Evolutionary conservation across 495 filamentous ascomycete genomes (phyloP), one percentile per base, ranked within the genome.

Genomic region (Hypoxylon fuscum): DNA sequence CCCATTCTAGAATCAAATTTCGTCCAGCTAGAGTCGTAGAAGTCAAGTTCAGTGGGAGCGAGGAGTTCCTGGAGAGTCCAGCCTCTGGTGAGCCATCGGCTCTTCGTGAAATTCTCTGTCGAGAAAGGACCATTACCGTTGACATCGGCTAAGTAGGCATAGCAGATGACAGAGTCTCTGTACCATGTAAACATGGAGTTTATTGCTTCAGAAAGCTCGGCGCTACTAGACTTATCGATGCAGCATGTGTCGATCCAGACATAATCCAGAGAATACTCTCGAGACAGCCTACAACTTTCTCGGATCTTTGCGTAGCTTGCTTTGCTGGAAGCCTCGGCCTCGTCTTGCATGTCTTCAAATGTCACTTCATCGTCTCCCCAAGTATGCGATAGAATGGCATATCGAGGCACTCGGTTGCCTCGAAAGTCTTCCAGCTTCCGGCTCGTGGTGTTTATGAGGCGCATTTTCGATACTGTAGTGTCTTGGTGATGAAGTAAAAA

Each of bases 11-110:
- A 34, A 11, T 7, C 31, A 34, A 34, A 34, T 11, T 34, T 34
- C 9, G 10, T 18, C 75, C 72, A 77, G 11, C 49, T 37, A 1
- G 9, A 3, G 17, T 70, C 60, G 32, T 63, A 74, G 54, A 79
- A 78, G 0, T 61, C n/a, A 2, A 79, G 9, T 0, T 59, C 21
- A 3, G 5, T 2, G 0, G 71, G 69, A 0, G 74, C 69, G 2
- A 78, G 35, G 0, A 77, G 70, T 47, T 77, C 73, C 31, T 77
- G 72, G 27, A 77, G 52, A 1, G 74, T 76, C 69, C 72, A 79
- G 0, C 76, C 31, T 11, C 31, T 34, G 10, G 3, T 34, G 2
- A 34, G n/a, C 31, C 31, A 34, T 12, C 31, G 10, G 31, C 31
- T 10, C 31, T 11, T 5, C 31, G 31, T 34, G 31, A 34, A 34